Conservation (phyloP, 1,284 basidiomycete genomes). For the Vanrija sp. region DNA sequence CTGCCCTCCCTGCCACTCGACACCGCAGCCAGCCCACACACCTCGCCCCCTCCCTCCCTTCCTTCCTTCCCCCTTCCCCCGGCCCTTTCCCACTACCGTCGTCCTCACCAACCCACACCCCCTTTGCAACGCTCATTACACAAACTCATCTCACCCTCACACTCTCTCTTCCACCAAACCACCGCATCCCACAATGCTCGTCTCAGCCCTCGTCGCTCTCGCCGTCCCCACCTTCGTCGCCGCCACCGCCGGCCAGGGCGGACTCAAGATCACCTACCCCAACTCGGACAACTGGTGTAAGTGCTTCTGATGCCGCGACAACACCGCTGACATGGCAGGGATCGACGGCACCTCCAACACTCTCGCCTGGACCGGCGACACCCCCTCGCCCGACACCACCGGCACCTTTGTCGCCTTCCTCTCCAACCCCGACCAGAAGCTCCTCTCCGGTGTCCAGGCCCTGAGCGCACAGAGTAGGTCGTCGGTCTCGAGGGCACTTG, state of each 20-base stretch:
- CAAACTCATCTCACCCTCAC: neutral
- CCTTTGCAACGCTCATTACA: too few relatives aligned
- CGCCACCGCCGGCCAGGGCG: neutral
- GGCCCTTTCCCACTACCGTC: too few relatives aligned
- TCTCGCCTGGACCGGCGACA: constrained; percentile 31
- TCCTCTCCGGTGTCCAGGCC: constrained; percentile 16
- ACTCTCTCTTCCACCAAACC: neutral
- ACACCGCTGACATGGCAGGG: constrained; percentile 22
- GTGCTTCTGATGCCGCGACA: neutral
- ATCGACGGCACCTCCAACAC: constrained; percentile 35
- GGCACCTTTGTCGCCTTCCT: constrained; percentile 7
- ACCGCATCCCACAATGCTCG: constrained; percentile 1
- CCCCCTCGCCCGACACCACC: constrained; percentile 36
- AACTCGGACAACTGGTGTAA: constrained; percentile 5
- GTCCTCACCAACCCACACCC: too few relatives aligned
- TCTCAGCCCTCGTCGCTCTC: constrained; percentile 1
- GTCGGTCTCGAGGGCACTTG: too few relatives aligned
- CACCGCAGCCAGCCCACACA: too few relatives aligned
- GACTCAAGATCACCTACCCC: constrained; percentile 8
- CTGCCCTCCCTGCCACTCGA: too few relatives aligned
- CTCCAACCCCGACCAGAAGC: constrained; percentile 1
- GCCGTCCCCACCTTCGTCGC: constrained; percentile 2
- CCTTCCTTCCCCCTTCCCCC: too few relatives aligned
- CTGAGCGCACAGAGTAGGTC: too few relatives aligned
- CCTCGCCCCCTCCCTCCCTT: too few relatives aligned